Conservation (phyloP, 2,329 filamentous ascomycete genomes). For the Cephalotrichum gorgonifer region DNA sequence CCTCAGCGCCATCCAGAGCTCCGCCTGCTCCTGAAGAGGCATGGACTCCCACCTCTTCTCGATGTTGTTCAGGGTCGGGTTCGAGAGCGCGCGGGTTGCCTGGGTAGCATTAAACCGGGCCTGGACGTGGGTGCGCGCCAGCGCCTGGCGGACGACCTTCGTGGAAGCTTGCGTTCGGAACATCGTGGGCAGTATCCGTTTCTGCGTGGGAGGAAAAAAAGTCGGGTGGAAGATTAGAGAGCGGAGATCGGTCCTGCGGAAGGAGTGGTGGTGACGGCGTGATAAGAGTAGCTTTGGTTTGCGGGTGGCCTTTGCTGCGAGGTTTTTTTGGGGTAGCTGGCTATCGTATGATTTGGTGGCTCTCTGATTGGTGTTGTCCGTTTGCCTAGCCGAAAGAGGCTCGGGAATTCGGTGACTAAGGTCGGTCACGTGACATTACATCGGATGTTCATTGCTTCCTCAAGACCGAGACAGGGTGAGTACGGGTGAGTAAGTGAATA, state of each 20-base stretch:
- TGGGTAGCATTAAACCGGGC: slow-evolving; percentile 51
- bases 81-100: slow-evolving; percentile 94
- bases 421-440: background rate
- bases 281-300: background rate
- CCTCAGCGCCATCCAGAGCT: slow-evolving; percentile 95
- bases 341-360: slow-evolving; percentile 6
- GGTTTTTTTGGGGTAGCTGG: slow-evolving; percentile 4
- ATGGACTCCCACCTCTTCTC: slow-evolving; percentile 99
- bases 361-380: slow-evolving; percentile 3
- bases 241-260: background rate
- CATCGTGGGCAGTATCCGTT: slow-evolving; percentile 27
- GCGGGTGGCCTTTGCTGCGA: background rate
- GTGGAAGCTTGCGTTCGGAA: slow-evolving; percentile 40
- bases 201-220: background rate
- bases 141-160: slow-evolving; percentile 39
- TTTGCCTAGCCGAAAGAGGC: background rate
- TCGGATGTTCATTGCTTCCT: too few relatives aligned
- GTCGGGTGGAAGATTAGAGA: slow-evolving; percentile 6
- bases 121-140: slow-evolving; percentile 35
- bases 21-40: slow-evolving; percentile 97
- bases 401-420: background rate
- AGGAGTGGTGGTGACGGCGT: background rate
- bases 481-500: too few relatives aligned
- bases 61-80: slow-evolving; percentile 94
- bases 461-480: too few relatives aligned